Base-by-base conservation (phyloP, 768 basidiomycete species). In the Phylloporus scabripes region DNA sequence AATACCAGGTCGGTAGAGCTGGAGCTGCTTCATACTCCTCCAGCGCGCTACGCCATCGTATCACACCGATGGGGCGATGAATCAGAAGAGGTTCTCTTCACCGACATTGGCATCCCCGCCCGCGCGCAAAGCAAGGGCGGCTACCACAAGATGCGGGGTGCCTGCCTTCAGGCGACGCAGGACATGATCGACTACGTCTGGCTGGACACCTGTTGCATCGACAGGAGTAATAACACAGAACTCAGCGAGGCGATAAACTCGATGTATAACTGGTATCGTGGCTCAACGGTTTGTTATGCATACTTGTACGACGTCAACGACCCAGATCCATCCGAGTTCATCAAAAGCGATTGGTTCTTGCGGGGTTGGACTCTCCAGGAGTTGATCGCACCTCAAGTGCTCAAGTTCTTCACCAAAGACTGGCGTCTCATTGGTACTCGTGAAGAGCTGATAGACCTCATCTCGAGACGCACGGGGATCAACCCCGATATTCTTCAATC, bases 141-240 rank as follows among this genome's bases (percentile, higher is more conserved):
- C 2, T 54, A 58, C 28, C 28, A 43, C 3, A 67, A 65, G 53
- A 54, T 67, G 14, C 15, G n/a, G 1, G 55, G 51, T 7, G 43
- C 55, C 29, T 63, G 61, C 26, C n/a, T 7, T 2, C 57, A 55
- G 46, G 63, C 64, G 23, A 0, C 6, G 15, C 20, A 24, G 11
- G 54, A 67, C 8, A 31, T 33, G 0, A 23, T 60, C 26, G n/a
- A 21, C 14, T 61, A 63, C 39, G 49, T 67, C 20, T 70, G 66
- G 67, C 23, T 65, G 44, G 61, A 70, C n/a, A 69, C 67, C 0
- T 67, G 59, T 24, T 69, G 69, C 40, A 67, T 70, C 45, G 47
- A 68, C 44, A 63, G 49, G 52, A 34, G 26, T 33, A 67, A 53
- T 45, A 62, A 49, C 45, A 48, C 61, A 1, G 68, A 68, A 32